A percentile compares a stretch with the other conserved stretches of the same genome.
These are phyloP conservation scores for Epichloe coenophiala DNA, from an alignment of 2,329 filamentous ascomycete genomes.

Conservation along the genomic window DNA sequence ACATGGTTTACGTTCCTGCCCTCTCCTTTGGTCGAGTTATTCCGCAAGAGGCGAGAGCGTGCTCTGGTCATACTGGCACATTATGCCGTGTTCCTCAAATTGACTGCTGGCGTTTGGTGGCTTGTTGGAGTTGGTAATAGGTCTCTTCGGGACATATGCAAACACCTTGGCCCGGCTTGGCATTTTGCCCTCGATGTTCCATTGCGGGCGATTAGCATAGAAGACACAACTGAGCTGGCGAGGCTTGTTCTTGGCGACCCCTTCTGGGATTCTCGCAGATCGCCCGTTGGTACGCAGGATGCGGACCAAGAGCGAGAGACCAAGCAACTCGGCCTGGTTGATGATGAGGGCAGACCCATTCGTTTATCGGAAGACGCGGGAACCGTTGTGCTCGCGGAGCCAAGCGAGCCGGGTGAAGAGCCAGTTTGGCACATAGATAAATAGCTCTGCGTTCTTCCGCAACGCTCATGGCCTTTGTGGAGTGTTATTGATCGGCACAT, in stretches of 20 bases:
- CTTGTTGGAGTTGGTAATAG: slow-evolving; percentile 30
- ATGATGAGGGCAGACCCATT: slow-evolving; percentile 4
- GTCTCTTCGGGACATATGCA: slow-evolving; percentile 30
- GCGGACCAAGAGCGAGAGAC: background rate
- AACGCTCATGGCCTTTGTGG: no score
- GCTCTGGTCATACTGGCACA: slow-evolving; percentile 39
- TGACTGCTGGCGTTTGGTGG: slow-evolving; percentile 35
- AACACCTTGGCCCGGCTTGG: slow-evolving; percentile 28
- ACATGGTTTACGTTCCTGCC: slow-evolving; percentile 41
- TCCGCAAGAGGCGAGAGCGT: slow-evolving; percentile 26
- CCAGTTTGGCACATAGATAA: slow-evolving; percentile 1
- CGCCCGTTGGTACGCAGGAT: background rate
- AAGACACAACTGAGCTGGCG: slow-evolving; percentile 22
- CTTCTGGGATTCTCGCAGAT: slow-evolving; percentile 20
- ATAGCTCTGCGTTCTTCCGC: background rate
- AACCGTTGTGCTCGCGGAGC: slow-evolving; percentile 1
- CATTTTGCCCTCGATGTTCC: slow-evolving; percentile 12
- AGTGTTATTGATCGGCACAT: no score
- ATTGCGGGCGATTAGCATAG: slow-evolving; percentile 21
- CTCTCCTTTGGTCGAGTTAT: slow-evolving; percentile 28
- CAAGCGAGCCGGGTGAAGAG: slow-evolving; percentile 1
- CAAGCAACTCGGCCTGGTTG: slow-evolving; percentile 4
- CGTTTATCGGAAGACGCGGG: background rate
- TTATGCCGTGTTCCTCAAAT: slow-evolving; percentile 37
- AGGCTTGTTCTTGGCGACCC: slow-evolving; percentile 31